A percentile compares a stretch with the other conserved stretches of the same genome.
phyloP scores from a whole-genome alignment of 768 basidiomycete genomes.

The Gelatoporia subvermispora region DNA sequence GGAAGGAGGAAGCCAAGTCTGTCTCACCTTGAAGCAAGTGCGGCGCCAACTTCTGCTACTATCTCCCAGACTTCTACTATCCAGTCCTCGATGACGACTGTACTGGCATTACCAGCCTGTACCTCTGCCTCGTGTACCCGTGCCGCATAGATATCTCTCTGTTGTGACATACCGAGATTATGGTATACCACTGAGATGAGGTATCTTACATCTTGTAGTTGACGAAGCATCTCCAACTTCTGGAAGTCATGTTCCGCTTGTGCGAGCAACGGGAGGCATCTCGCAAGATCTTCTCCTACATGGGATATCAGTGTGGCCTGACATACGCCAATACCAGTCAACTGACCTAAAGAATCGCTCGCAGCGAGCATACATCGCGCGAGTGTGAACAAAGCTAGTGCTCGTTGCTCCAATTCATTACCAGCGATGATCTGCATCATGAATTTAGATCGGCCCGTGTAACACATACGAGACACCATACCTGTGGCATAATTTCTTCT shows the following conservation, averaged over 20 bases:
- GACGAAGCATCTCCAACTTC: slow-evolving; percentile 51
- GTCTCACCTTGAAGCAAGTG: slow-evolving; percentile 38
- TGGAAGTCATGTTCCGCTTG: slow-evolving; percentile 65
- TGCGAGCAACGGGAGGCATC: slow-evolving; percentile 45
- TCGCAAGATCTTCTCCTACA: slow-evolving; percentile 21
- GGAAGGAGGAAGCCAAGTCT: too few species aligned
- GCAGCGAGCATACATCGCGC: slow-evolving; percentile 72
- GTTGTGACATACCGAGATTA: slow-evolving; percentile 50
- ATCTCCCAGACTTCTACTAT: slow-evolving; percentile 51
- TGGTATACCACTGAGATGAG: slow-evolving; percentile 66
- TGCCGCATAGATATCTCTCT: slow-evolving; percentile 51
- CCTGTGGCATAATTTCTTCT: slow-evolving; percentile 82
- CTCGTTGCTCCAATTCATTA: slow-evolving; percentile 71
- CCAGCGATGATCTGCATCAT: slow-evolving; percentile 57
- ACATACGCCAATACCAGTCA: not conserved
- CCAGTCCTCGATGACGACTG: slow-evolving; percentile 45
- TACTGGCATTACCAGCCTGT: slow-evolving; percentile 37
- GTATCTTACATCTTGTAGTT: slow-evolving; percentile 68
- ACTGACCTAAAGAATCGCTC: slow-evolving; percentile 36
- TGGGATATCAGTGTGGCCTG: not conserved
- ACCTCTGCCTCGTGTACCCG: slow-evolving; percentile 44
- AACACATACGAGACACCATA: slow-evolving; percentile 21
- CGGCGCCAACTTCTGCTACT: slow-evolving; percentile 54
- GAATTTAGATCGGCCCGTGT: not conserved
- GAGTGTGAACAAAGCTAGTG: slow-evolving; percentile 66